phyloP scores from a whole-genome alignment of 2,329 filamentous ascomycete genomes.

The Colletotrichum eremochloae region DNA sequence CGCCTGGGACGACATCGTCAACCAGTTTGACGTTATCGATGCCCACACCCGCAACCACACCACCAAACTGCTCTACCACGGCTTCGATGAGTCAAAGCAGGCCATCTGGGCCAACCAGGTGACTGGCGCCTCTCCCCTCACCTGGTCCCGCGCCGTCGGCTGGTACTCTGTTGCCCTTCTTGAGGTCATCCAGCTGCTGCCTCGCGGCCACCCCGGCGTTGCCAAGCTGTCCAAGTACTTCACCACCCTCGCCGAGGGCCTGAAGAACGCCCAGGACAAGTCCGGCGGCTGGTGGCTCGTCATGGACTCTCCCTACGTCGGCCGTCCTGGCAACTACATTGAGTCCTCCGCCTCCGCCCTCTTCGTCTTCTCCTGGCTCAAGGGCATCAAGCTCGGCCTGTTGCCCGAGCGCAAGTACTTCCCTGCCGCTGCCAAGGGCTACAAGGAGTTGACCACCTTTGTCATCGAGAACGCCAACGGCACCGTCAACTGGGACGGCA shows the following conservation, averaged over 20 bases:
- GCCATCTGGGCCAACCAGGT: constrained; percentile 65
- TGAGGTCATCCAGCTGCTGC: constrained; percentile 63
- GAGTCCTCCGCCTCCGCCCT: constrained; percentile 71
- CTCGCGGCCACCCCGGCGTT: constrained; percentile 53
- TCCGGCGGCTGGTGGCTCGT: constrained; percentile 70
- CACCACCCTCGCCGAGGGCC: constrained; percentile 55
- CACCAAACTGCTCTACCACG: constrained; percentile 64
- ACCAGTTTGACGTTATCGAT: constrained; percentile 62
- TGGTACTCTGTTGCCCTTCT: constrained; percentile 68
- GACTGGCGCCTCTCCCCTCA: constrained; percentile 64
- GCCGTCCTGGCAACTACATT: constrained; percentile 68
- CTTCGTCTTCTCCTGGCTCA: constrained; percentile 66
- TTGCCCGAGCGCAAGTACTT: constrained; percentile 55
- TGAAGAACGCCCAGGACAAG: constrained; percentile 58
- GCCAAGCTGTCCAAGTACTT: constrained; percentile 56
- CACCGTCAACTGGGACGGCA: constrained; percentile 64
- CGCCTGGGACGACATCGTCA: constrained; percentile 60
- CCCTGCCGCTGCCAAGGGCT: constrained; percentile 51
- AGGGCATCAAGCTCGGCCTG: constrained; percentile 45
- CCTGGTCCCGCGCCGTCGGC: constrained; percentile 66
- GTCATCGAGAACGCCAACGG: constrained; percentile 62
- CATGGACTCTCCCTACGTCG: constrained; percentile 64
- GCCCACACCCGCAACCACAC: constrained; percentile 55
- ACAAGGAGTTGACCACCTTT: constrained; percentile 58
- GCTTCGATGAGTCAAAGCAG: constrained; percentile 63